Evolutionary conservation across 140 eudicot species (phyloP), one percentile per base, ranked within the genome.

Genomic region (Anethum foeniculum): DNA sequence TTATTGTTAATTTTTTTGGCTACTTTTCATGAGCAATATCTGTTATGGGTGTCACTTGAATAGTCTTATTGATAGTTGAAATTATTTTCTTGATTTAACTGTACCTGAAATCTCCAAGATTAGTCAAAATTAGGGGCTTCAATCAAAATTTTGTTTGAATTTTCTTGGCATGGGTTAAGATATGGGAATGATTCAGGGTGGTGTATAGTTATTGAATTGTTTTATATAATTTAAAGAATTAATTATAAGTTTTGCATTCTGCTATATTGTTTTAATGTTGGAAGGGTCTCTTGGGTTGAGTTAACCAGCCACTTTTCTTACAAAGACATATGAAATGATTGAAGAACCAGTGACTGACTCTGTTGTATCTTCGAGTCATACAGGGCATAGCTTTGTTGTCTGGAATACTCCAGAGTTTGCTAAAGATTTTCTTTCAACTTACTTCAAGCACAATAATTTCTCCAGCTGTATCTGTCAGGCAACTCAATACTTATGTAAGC

Each of bases 401-500:
- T 92, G 96, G 96, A 86, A 92, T 78, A 92, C 96, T 6, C 92
- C 90, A 2, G 90, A 90, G 48, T 90, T 92, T 65, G 93, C 96
- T 34, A 81, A 89, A 56, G 93, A 89, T 77, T 90, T 90, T 88
- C 87, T 92, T 36, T 92, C 97, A 0, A 90, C 89, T 48, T 92
- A 90, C 85, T 90, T 92, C 91, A 92, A 92, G 88, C 97, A 92
- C 82, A 92, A 38, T 38, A 38, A 38, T 60, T 92, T 90, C 90
- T 92, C 97, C 56, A 90, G 97, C 75, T 90, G n/a, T n/a, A n/a
- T n/a, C 90, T 43, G 91, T 92, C 85, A 90, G 97, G 15, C 96
- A 92, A 49, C 97, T 92, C 39, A 92, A 92, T 76, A 92, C 96
- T 82, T 90, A 88, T 86, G 97, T 90, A 88, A 92, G 97, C 71